Conservation (phyloP, 2,329 filamentous ascomycete genomes). For the Phoma sp. region DNA sequence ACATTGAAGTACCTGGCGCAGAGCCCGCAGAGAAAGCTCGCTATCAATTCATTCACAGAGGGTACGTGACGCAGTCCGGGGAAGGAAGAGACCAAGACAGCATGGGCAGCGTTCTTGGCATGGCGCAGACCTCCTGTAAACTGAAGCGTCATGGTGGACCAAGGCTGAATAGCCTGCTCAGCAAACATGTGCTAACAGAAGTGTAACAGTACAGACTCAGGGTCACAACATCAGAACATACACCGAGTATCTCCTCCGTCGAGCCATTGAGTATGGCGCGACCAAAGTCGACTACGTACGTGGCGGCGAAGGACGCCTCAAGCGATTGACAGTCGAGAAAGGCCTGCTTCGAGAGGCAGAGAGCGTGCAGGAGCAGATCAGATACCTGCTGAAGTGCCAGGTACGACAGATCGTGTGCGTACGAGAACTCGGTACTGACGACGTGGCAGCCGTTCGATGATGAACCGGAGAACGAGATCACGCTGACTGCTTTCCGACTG, state of each 20-base stretch:
- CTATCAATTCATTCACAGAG: conserved; percentile 90
- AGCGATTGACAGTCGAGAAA: conserved; percentile 88
- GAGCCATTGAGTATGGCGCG: conserved; percentile 81
- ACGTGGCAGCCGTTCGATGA: conserved; percentile 75
- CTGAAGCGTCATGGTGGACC: too few relatives aligned
- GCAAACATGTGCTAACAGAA: conserved; percentile 46
- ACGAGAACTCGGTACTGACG: background rate
- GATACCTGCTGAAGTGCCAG: conserved; percentile 86
- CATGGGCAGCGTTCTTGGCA: too few relatives aligned
- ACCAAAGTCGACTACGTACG: conserved; percentile 92
- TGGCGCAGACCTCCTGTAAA: background rate
- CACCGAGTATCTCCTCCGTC: conserved; percentile 82
- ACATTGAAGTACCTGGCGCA: conserved; percentile 85
- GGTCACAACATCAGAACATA: conserved; percentile 95
- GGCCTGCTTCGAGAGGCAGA: conserved; percentile 92
- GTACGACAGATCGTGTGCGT: conserved; percentile 59
- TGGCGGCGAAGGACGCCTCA: conserved; percentile 79
- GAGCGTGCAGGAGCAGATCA: conserved; percentile 85
- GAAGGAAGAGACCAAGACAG: background rate
- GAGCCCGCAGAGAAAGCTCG: conserved; percentile 77
- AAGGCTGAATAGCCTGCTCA: background rate
- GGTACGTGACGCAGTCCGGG: conserved; percentile 62
- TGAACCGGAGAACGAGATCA: conserved; percentile 96
- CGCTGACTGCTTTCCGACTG: conserved; percentile 88
- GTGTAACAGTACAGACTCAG: conserved; percentile 84